Percentiles rank a stretch among this genome's conserved stretches.
phyloP scores from a whole-genome alignment of 257 asterid species.

The Solanum etuberosum region DNA sequence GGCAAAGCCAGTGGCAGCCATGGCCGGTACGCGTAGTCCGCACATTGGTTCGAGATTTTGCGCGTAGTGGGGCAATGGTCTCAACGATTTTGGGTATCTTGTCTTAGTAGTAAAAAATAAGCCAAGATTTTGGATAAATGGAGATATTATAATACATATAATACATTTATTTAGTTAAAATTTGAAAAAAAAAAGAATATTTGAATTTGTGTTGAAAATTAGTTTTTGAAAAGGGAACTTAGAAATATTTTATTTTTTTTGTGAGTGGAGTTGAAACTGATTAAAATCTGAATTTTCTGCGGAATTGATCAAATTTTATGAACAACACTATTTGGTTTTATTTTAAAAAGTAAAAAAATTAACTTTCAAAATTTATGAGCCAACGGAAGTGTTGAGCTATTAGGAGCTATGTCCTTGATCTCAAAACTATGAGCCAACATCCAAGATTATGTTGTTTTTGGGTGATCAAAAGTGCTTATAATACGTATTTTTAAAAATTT shows the following conservation, averaged over 20 bases:
- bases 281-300: too few species aligned
- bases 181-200: neutral
- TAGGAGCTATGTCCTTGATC: neutral
- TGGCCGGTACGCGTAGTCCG: conserved; percentile 26
- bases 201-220: neutral
- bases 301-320: too few species aligned
- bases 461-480: neutral
- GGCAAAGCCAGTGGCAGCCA: conserved; percentile 32
- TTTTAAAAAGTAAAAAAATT: too few species aligned
- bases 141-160: too few species aligned
- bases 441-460: neutral
- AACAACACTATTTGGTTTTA: too few species aligned
- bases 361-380: neutral
- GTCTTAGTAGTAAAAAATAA: neutral
- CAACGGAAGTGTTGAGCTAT: neutral
- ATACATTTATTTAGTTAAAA: neutral
- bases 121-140: neutral
- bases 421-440: neutral
- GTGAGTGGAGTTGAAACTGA: fast-evolving
- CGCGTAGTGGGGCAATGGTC: too few species aligned
- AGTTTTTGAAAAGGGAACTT: too few species aligned
- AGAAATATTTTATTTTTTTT: too few species aligned
- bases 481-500: too few species aligned
- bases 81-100: neutral
- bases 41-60: conserved; percentile 2